Base-by-base conservation (phyloP, 192 early-diverging fungal genomes). In the Backusella sp. region DNA sequence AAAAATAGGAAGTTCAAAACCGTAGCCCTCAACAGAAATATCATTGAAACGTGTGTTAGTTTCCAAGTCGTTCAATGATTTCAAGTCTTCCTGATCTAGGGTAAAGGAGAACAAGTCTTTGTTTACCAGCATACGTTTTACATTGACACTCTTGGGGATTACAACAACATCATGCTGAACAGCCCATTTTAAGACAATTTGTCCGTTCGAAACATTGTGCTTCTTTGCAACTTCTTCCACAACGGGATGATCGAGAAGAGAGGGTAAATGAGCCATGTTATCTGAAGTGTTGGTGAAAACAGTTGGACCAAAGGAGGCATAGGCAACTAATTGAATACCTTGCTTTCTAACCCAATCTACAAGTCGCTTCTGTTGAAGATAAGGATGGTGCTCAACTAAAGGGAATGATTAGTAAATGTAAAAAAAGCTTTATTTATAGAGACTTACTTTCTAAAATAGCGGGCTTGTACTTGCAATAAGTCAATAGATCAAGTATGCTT, bases 331-430 rank as follows among this genome's bases (percentile, higher is more conserved):
- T 35, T 84, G 83, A 36, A 95, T 85, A 53, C 78, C 83, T 69
- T 94, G 73, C 52, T 75, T 75, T 59, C 87, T 73, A 19, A 77
- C 85, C 65, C 85, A 94, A 21, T 88, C 85, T 53, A 94, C 73
- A 6, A 94, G 82, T 4, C 77, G 84, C 9, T 74, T 79, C 71
- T 94, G 91, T 36, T 89, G 90, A 32, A 93, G 83, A 78, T 91
- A 94, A 30, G 91, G 91, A 77, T 92, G 91, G 21, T 89, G 72
- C 77, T 95, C 94, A 44, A 94, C 82, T 78, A 56, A 6, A 34
- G 23, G 36, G 36, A 15, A 49, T n/a, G 3, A 19, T 69, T 19
- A 17, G 46, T 49, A 49, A 21, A 49, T n/a, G 46, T 6, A 21
- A 12, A 41, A 32, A 14, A 17, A 0, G 4, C 42, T 44, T 44